Evolutionary conservation across 306 rosid species (phyloP).

Genomic region (Glycine latifolia): DNA sequence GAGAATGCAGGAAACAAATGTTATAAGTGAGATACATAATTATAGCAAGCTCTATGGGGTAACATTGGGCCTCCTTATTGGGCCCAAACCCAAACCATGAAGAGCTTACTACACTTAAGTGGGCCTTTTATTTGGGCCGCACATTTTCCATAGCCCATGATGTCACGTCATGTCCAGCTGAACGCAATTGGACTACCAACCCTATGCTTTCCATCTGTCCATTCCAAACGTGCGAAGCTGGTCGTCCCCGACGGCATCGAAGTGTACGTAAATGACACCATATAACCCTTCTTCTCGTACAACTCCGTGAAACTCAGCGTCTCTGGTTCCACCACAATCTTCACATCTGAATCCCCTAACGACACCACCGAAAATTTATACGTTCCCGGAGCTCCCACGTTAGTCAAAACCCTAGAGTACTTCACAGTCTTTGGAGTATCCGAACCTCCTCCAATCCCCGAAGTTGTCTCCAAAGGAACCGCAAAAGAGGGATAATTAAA

Average conservation of each 20-base stretch:
- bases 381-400: slow-evolving; percentile 72
- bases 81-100: not conserved
- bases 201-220: slow-evolving; percentile 81
- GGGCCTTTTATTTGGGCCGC: too few species aligned
- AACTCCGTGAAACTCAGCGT: slow-evolving; percentile 57
- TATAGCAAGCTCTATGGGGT: not conserved
- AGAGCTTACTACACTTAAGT: not conserved
- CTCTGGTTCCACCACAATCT: slow-evolving; percentile 73
- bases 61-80: not conserved
- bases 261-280: slow-evolving; percentile 62
- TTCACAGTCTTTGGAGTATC: slow-evolving; percentile 54
- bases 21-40: not conserved
- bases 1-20: too few species aligned
- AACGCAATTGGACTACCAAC: slow-evolving; percentile 84
- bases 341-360: slow-evolving; percentile 52
- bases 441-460: slow-evolving; percentile 65
- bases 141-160: not conserved
- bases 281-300: slow-evolving; percentile 76
- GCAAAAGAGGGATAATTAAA: slow-evolving; percentile 91
- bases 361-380: slow-evolving; percentile 62
- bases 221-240: slow-evolving; percentile 72
- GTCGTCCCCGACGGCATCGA: slow-evolving; percentile 78
- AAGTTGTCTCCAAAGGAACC: slow-evolving; percentile 76
- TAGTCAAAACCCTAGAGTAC: slow-evolving; percentile 72
- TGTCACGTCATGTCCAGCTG: slow-evolving; percentile 63